A percentile compares a stretch with the other conserved stretches of the same genome.
These are phyloP conservation scores for Triangularia verruculosa DNA, from an alignment of 2,329 filamentous ascomycete species.

Conservation along the genomic window DNA sequence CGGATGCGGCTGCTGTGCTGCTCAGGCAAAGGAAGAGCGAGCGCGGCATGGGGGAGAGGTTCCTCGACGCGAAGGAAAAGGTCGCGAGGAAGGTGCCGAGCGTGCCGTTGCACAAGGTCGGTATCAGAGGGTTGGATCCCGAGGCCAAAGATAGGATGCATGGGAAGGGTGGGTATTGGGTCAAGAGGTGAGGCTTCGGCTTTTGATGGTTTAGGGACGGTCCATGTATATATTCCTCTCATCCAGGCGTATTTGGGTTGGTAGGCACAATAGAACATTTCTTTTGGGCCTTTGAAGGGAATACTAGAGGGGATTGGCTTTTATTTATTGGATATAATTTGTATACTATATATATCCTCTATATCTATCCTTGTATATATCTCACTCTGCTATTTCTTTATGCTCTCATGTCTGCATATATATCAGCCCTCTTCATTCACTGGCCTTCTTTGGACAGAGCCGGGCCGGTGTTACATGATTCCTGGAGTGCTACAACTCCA, in stretches of 20 bases:
- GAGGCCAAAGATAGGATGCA: slow-evolving; percentile 22
- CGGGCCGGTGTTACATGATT: no score
- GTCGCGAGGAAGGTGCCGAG: slow-evolving; percentile 10
- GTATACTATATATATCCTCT: not conserved
- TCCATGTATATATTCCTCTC: no score
- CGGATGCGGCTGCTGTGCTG: slow-evolving; percentile 37
- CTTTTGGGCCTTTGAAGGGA: not conserved
- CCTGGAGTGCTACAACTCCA: no score
- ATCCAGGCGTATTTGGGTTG: no score
- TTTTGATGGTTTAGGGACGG: no score
- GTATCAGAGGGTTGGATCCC: slow-evolving; percentile 18
- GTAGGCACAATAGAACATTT: no score
- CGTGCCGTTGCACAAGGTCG: slow-evolving; percentile 21
- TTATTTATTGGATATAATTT: not conserved
- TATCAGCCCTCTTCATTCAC: not conserved
- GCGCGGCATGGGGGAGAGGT: slow-evolving; percentile 14
- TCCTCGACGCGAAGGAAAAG: slow-evolving; percentile 11
- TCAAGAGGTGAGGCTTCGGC: slow-evolving; percentile 21
- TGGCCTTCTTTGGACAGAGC: no score
- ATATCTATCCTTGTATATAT: not conserved
- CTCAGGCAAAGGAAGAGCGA: slow-evolving; percentile 35
- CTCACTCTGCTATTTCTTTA: not conserved
- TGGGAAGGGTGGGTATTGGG: slow-evolving; percentile 27
- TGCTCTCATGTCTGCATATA: not conserved
- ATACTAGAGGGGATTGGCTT: not conserved